Conservation (phyloP, 495 filamentous ascomycete species). For the Glonium stellatum region DNA sequence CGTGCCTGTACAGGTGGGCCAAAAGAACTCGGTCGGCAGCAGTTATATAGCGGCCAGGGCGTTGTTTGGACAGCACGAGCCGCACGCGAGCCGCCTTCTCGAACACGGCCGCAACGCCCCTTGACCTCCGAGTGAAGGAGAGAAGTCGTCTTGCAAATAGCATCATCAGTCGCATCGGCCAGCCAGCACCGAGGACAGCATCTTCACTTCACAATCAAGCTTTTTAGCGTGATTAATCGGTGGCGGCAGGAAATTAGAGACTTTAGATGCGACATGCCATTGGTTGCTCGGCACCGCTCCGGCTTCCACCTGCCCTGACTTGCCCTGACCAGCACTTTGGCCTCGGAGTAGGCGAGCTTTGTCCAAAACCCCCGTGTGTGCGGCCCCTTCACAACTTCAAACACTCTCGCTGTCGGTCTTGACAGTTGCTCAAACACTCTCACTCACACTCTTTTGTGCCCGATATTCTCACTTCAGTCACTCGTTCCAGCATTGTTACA, state of each 20-base stretch:
- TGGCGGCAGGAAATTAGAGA: conserved; percentile 1
- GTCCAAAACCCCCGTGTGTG: not conserved
- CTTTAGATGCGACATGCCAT: not conserved
- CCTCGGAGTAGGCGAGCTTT: not conserved
- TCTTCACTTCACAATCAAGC: not conserved
- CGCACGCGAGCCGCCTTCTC: not conserved
- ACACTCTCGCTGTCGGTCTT: not conserved
- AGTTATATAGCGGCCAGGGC: not conserved
- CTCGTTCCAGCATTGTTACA: conserved; percentile 1
- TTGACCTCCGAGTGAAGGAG: not conserved
- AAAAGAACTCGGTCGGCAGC: not conserved
- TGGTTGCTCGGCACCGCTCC: not conserved
- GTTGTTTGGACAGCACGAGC: not conserved
- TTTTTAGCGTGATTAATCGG: not conserved
- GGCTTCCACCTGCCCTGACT: no score
- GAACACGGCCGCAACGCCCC: not conserved
- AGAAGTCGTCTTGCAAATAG: not conserved
- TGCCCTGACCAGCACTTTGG: not conserved
- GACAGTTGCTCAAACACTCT: not conserved
- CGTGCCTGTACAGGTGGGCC: no score
- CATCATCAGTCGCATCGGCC: not conserved
- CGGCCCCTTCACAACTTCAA: conserved; percentile 3
- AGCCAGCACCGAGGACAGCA: not conserved
- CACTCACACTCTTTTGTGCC: not conserved
- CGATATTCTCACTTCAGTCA: not conserved